phyloP scores from a whole-genome alignment of 495 filamentous ascomycete species.

The Hyaloscypha hepaticicola region DNA sequence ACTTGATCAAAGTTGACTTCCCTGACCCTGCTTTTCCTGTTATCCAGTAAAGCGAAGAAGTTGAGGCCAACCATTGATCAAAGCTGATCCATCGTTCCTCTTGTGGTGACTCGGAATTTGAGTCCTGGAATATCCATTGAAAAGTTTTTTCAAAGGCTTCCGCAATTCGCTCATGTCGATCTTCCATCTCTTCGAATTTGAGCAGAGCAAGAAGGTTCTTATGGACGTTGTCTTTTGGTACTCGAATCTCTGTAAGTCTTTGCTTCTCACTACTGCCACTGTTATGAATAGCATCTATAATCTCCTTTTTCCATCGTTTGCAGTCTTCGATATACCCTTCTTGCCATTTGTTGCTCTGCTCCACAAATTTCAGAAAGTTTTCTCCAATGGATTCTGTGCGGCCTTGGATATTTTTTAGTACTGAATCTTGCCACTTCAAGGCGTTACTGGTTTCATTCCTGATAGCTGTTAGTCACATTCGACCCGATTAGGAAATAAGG shows the following conservation, averaged over 20 bases:
- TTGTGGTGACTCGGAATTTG: too few relatives aligned
- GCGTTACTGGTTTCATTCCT: background rate
- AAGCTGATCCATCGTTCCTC: background rate
- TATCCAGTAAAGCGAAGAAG: background rate
- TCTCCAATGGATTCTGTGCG: background rate
- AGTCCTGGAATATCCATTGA: background rate
- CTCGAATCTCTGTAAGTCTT: background rate
- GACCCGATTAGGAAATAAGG: background rate
- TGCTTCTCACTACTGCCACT: background rate
- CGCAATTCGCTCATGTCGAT: conserved; percentile 1
- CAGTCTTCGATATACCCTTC: background rate
- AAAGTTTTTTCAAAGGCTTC: background rate
- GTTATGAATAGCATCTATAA: background rate
- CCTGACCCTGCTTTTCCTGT: background rate
- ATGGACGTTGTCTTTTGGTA: background rate
- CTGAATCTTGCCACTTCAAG: background rate
- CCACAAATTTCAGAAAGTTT: background rate
- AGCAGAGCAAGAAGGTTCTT: background rate
- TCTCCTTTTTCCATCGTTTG: background rate
- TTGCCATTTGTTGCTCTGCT: background rate
- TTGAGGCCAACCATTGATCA: background rate
- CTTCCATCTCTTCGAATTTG: background rate
- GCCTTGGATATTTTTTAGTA: background rate
- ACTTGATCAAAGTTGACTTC: background rate
- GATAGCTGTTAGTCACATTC: background rate